These are phyloP conservation scores for Nothophytophthora sp. DNA, from an alignment of 352 stramenopile genomes.

Conservation along the genomic window DNA sequence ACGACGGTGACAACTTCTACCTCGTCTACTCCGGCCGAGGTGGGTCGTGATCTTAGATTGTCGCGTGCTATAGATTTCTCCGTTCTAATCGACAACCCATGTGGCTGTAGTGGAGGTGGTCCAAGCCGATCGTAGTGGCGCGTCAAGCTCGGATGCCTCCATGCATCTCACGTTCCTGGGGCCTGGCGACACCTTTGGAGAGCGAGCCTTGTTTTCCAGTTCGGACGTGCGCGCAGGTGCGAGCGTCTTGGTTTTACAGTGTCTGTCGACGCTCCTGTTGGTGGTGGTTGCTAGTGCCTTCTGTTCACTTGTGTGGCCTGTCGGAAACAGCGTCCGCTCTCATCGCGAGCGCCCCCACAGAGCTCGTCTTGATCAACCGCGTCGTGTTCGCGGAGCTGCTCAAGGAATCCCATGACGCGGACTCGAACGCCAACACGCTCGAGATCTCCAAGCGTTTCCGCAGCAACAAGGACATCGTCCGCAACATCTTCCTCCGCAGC, in stretches of 20 bases:
- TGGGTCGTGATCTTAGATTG: slow-evolving; percentile 19
- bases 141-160: slow-evolving; percentile 13
- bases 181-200: slow-evolving; percentile 76
- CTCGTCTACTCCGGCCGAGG: slow-evolving; percentile 76
- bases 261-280: background rate
- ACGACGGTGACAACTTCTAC: slow-evolving; percentile 78
- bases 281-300: too few relatives aligned
- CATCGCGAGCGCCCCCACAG: slow-evolving; percentile 44
- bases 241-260: background rate
- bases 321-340: slow-evolving; percentile 47
- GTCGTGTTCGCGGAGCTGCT: slow-evolving; percentile 68
- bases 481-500: slow-evolving; percentile 80
- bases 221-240: slow-evolving; percentile 63
- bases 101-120: slow-evolving; percentile 53
- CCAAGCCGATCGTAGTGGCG: slow-evolving; percentile 25
- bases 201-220: slow-evolving; percentile 64
- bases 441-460: slow-evolving; percentile 79
- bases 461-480: slow-evolving; percentile 87
- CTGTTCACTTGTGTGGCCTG: background rate
- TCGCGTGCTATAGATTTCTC: too few relatives aligned
- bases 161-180: slow-evolving; percentile 47
- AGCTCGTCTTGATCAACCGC: slow-evolving; percentile 73
- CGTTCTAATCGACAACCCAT: too few relatives aligned
- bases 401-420: slow-evolving; percentile 48
- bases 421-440: slow-evolving; percentile 42